A percentile compares a stretch with the other conserved stretches of the same genome.
Conservation (phyloP, 345 rosid genomes). For the Corymbia maculata region DNA sequence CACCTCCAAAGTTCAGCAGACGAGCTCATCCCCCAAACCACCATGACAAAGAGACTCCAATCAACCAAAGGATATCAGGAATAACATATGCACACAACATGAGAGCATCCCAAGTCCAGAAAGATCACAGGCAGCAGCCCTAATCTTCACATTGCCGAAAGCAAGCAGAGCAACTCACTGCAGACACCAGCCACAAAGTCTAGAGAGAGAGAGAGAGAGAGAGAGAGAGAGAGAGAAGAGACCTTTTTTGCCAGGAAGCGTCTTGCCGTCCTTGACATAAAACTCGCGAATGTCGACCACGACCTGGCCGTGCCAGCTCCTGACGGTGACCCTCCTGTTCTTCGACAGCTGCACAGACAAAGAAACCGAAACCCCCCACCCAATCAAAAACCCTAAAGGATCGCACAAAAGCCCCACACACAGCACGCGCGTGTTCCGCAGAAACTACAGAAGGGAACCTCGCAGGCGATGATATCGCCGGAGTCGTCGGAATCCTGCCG, state of each 20-base stretch:
- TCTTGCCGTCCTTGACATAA: conserved; percentile 75
- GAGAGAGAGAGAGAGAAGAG: no score
- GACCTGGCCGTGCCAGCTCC: conserved; percentile 73
- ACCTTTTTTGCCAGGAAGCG: conserved; percentile 85
- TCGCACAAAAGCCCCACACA: background rate
- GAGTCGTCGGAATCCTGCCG: conserved; percentile 49
- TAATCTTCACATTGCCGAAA: background rate
- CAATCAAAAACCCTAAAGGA: background rate
- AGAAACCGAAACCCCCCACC: background rate
- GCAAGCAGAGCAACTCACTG: background rate
- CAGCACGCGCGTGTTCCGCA: background rate
- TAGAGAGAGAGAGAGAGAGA: background rate
- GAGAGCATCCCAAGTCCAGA: background rate
- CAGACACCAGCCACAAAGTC: background rate
- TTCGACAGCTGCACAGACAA: conserved; percentile 50
- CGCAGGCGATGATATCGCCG: conserved; percentile 69
- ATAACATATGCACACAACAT: background rate
- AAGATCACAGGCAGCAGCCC: background rate
- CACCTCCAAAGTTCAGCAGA: background rate
- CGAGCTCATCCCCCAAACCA: background rate
- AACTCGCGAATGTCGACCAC: conserved; percentile 94
- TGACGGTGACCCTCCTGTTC: conserved; percentile 76
- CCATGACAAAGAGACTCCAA: background rate
- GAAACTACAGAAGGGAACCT: conserved; percentile 13
- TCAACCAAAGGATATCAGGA: background rate